These are phyloP conservation scores for Ogataea populi-albae DNA, from an alignment of 805 yeast genomes.

Conservation along the genomic window DNA sequence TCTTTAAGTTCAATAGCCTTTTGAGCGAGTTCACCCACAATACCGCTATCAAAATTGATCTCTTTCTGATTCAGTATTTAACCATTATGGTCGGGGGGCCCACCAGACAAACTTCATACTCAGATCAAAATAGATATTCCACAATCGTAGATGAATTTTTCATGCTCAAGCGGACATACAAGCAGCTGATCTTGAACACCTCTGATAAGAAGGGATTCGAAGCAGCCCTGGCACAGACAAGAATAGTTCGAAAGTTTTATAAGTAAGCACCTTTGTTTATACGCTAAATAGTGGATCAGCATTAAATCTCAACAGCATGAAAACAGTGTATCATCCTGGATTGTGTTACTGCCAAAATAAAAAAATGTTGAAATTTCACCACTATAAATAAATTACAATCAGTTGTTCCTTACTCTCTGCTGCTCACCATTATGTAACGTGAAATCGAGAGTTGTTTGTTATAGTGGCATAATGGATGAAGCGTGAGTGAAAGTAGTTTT, in stretches of 20 bases:
- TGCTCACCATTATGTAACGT: no score
- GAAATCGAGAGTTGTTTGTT: no score
- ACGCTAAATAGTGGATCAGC: no score
- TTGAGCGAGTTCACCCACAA: constrained; percentile 5
- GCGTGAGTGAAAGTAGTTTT: constrained; percentile 11
- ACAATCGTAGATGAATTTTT: constrained; percentile 16
- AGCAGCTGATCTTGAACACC: constrained; percentile 4
- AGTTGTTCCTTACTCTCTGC: no score
- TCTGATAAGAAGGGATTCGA: constrained; percentile 8
- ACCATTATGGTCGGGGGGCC: not conserved
- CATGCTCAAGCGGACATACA: constrained; percentile 11
- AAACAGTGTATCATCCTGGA: no score
- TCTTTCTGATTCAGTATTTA: constrained; percentile 1
- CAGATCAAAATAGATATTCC: not conserved
- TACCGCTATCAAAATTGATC: constrained; percentile 5
- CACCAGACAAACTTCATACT: not conserved
- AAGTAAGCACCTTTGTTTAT: no score
- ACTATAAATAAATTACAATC: no score
- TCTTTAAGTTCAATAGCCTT: constrained; percentile 8
- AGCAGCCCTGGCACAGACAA: constrained; percentile 17
- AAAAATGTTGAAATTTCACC: no score
- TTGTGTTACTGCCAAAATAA: no score
- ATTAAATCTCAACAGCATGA: no score
- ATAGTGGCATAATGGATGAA: constrained; percentile 6
- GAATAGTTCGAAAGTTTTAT: constrained; percentile 16